These are phyloP conservation scores for Alternaria arbusti DNA, from an alignment of 2,329 filamentous ascomycete species.

Conservation along the genomic window DNA sequence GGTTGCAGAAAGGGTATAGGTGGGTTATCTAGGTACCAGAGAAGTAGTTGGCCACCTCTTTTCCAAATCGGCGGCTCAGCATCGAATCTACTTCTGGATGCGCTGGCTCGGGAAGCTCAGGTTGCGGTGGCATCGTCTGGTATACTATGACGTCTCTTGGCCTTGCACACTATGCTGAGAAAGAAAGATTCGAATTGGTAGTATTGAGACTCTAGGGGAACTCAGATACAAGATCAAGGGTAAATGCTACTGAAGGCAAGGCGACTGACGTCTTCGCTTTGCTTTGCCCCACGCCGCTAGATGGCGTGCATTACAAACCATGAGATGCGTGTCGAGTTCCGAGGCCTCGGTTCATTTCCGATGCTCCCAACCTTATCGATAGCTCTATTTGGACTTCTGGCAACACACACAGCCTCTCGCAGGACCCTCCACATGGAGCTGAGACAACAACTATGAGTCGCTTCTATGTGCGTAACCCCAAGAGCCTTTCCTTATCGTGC, in stretches of 20 bases:
- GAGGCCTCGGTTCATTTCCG: conserved; percentile 34
- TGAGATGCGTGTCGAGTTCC: conserved; percentile 12
- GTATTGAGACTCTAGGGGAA: background rate
- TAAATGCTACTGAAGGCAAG: background rate
- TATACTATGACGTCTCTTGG: background rate
- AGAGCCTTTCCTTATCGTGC: background rate
- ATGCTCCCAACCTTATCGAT: conserved; percentile 35
- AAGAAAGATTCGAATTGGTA: background rate
- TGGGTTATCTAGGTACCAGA: conserved; percentile 53
- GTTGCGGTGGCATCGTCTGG: conserved; percentile 44
- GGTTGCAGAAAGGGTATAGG: background rate
- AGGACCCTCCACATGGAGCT: conserved; percentile 12
- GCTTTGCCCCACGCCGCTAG: conserved; percentile 13
- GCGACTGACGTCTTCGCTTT: conserved; percentile 7
- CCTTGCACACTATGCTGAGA: background rate
- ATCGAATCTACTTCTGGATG: conserved; percentile 69
- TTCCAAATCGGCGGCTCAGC: conserved; percentile 78
- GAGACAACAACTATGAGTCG: conserved; percentile 51
- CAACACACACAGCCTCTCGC: background rate
- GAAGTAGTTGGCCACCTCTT: conserved; percentile 84
- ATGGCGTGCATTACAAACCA: conserved; percentile 10
- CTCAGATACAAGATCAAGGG: background rate
- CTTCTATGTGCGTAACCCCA: conserved; percentile 53
- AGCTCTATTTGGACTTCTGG: conserved; percentile 17
- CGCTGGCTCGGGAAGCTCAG: conserved; percentile 63